phyloP scores from a whole-genome alignment of 1,284 basidiomycete genomes.

The Leccinum subspadiceum region DNA sequence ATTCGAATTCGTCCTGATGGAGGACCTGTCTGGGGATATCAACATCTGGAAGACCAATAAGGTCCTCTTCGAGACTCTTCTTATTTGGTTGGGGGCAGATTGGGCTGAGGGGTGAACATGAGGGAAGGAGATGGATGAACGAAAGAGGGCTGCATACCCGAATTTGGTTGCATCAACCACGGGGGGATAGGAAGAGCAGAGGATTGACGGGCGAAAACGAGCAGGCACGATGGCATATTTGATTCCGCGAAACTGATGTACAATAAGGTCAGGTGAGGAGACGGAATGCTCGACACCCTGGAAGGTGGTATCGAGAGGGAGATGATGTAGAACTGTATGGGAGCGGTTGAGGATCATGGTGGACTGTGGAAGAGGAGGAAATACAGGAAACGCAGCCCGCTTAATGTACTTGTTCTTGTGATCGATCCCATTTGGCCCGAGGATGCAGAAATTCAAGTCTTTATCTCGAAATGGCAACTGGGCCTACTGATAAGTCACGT shows the following conservation, averaged over 20 bases:
- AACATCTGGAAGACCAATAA: constrained; percentile 58
- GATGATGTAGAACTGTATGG: constrained; percentile 43
- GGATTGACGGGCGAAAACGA: constrained; percentile 67
- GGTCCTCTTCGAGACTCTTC: constrained; percentile 51
- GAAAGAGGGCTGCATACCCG: constrained; percentile 46
- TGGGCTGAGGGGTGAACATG: constrained; percentile 43
- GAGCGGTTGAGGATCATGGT: constrained; percentile 30
- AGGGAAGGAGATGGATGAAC: constrained; percentile 2
- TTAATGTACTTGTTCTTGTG: constrained; percentile 17
- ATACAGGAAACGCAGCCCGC: not conserved
- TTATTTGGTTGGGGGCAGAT: constrained; percentile 67
- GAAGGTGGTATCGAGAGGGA: constrained; percentile 59
- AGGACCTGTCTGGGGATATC: constrained; percentile 54
- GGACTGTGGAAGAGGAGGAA: constrained; percentile 5
- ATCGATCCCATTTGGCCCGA: constrained; percentile 27
- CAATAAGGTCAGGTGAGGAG: constrained; percentile 52
- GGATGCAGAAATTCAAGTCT: constrained; percentile 21
- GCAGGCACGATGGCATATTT: constrained; percentile 73
- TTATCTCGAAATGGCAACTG: constrained; percentile 24
- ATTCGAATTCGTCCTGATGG: constrained; percentile 70
- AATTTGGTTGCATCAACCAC: constrained; percentile 59
- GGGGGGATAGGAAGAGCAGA: constrained; percentile 54
- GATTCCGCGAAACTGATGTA: constrained; percentile 72
- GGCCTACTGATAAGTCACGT: constrained; percentile 23
- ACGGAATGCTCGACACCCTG: constrained; percentile 57